Evolutionary conservation across 2,329 filamentous ascomycete species (phyloP).

Genomic region (Tolypocladium cylindrosporum): DNA sequence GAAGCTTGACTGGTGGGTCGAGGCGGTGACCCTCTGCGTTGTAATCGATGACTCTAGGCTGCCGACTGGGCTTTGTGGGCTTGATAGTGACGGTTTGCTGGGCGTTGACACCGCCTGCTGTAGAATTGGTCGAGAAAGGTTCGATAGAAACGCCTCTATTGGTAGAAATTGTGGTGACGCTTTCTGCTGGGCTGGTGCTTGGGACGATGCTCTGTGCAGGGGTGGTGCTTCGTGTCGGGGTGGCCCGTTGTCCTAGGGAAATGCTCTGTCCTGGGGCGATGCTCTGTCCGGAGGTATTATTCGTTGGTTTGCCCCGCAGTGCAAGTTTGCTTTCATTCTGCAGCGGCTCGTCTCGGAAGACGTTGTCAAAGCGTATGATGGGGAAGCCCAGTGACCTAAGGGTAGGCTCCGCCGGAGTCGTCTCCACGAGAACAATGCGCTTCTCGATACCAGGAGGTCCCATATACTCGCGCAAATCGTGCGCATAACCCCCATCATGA

Average conservation of each 20-base stretch:
- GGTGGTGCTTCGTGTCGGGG: neutral
- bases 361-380: neutral
- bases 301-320: no score
- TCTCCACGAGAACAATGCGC: neutral
- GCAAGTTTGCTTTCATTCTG: neutral
- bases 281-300: neutral
- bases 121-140: neutral
- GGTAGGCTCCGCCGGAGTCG: neutral
- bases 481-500: neutral
- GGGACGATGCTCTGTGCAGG: neutral
- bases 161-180: neutral
- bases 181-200: neutral
- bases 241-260: neutral
- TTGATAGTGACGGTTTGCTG: neutral
- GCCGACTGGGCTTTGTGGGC: neutral
- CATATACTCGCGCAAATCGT: neutral
- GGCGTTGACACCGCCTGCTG: neutral
- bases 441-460: neutral
- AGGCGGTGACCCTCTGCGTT: neutral
- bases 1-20: neutral
- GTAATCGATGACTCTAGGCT: neutral
- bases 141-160: neutral
- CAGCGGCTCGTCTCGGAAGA: neutral
- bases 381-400: neutral
- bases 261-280: neutral